Evolutionary conservation across 1,284 basidiomycete species (phyloP), one percentile per base, ranked within the genome.

Genomic region (Tremellales sp.): DNA sequence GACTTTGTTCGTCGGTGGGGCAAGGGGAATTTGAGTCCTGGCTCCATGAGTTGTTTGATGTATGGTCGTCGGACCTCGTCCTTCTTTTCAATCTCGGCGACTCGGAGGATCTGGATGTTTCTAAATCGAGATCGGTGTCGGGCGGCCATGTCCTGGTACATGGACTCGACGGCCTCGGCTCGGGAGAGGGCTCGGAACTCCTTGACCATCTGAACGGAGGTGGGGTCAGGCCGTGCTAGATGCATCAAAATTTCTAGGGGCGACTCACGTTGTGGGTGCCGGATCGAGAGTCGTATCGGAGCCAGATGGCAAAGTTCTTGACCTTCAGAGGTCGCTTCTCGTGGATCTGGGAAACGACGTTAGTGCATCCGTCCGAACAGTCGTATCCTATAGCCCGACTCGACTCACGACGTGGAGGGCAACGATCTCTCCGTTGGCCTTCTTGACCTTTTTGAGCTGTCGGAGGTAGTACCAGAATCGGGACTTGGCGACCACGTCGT

Each of bases 401-500:
- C 24, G 28, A 88, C 91, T 77, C 73, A 97, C 92, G 76, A 88
- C 81, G 78, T 97, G 94, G 78, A 98, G 84, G 73, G 89, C 90
- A 74, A 98, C 92, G 74, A 98, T 92, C 81, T 98, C 94, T 74
- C 94, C 95, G 74, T 83, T 90, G 76, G 93, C 92, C 79, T 95
- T 97, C 83, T 98, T 98, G 78, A 94, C 93, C 82, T 98, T 98
- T 77, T 97, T 91, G 67, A 95, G 75, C 77, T 94, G 87, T 73
- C 94, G 91, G 60, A 98, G 81, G 83, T 95, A 98, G 81, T 97
- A 98, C 94, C 95, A 98, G 87, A 95, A 98, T 57, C 94, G 86
- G 52, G 89, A 95, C 81, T 98, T 97, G 69, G 95, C 95, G 66
- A 98, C 90, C 61, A 97, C 78, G 63, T 95, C 91, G 76, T 98